These are phyloP conservation scores for Austroboletus novae-zelandiae DNA, from an alignment of 1,284 basidiomycete genomes.

Conservation along the genomic window DNA sequence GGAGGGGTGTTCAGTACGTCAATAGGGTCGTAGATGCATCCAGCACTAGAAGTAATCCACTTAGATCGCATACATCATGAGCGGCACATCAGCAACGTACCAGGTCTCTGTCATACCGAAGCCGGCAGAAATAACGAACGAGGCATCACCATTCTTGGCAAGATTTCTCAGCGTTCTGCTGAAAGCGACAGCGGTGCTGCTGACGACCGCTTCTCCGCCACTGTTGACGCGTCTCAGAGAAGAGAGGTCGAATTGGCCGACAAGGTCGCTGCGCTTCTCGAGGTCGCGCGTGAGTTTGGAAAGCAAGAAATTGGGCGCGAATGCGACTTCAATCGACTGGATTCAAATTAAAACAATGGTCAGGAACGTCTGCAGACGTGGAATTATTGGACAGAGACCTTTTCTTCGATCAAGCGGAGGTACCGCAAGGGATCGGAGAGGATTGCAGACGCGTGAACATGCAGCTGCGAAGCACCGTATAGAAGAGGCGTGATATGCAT, in stretches of 20 bases:
- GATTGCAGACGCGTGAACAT: slow-evolving; percentile 32
- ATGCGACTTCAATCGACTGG: slow-evolving; percentile 32
- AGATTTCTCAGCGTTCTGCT: slow-evolving; percentile 33
- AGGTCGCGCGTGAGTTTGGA: slow-evolving; percentile 38
- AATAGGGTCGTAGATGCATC: slow-evolving; percentile 36
- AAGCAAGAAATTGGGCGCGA: slow-evolving; percentile 46
- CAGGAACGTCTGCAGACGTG: background rate
- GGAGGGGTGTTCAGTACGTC: slow-evolving; percentile 19
- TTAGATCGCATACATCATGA: background rate
- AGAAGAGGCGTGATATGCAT: slow-evolving; percentile 30
- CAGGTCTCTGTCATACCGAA: slow-evolving; percentile 49
- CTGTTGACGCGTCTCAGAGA: slow-evolving; percentile 30
- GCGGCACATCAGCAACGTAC: slow-evolving; percentile 8
- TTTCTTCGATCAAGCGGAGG: slow-evolving; percentile 29
- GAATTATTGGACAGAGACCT: slow-evolving; percentile 13
- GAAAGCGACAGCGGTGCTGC: slow-evolving; percentile 38
- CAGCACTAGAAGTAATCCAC: slow-evolving; percentile 27
- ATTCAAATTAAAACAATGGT: background rate
- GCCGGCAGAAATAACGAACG: slow-evolving; percentile 37
- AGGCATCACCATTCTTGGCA: slow-evolving; percentile 23
- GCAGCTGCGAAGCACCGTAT: slow-evolving; percentile 31
- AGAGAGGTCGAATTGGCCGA: slow-evolving; percentile 20
- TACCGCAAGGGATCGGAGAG: slow-evolving; percentile 27
- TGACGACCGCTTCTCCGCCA: slow-evolving; percentile 41
- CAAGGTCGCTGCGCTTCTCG: slow-evolving; percentile 22